These are phyloP conservation scores for Gelatoporia subvermispora DNA, from an alignment of 768 basidiomycete genomes.

Conservation along the genomic window DNA sequence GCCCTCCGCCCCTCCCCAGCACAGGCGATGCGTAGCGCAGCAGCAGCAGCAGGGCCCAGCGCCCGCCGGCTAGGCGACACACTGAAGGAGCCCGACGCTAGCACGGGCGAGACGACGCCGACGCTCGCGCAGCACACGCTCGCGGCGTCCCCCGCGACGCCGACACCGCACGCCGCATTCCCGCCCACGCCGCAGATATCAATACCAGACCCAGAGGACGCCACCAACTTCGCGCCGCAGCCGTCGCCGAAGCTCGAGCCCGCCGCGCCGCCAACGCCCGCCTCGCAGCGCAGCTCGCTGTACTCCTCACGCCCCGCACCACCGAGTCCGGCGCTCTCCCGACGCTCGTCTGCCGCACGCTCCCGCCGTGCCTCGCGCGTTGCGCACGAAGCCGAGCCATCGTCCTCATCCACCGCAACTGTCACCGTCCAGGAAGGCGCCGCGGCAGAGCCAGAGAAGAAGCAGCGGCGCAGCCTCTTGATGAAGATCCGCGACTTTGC, in stretches of 20 bases:
- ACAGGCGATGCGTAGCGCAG: conserved; percentile 14
- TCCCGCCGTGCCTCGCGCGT: conserved; percentile 34
- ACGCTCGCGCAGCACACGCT: not conserved
- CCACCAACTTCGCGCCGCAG: conserved; percentile 1
- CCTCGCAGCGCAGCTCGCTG: conserved; percentile 27
- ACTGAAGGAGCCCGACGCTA: not conserved
- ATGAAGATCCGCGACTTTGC: conserved; percentile 51
- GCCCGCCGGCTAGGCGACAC: conserved; percentile 1
- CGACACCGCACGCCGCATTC: conserved; percentile 13
- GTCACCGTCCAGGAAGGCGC: conserved; percentile 7
- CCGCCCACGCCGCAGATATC: conserved; percentile 14
- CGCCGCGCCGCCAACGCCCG: conserved; percentile 27
- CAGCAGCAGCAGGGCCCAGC: conserved; percentile 2
- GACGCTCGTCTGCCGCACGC: conserved; percentile 33
- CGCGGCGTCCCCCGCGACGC: conserved; percentile 14
- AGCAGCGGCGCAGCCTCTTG: conserved; percentile 15
- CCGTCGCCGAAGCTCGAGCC: conserved; percentile 11
- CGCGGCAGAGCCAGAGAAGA: no score
- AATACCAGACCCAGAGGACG: conserved; percentile 16
- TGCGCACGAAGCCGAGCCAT: conserved; percentile 32
- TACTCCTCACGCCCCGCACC: conserved; percentile 56
- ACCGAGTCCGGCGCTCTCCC: conserved; percentile 50
- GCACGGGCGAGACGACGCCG: conserved; percentile 6
- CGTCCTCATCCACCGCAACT: conserved; percentile 13
- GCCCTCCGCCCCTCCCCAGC: conserved; percentile 40